These are phyloP conservation scores for Citrullus mucosospermus DNA, from an alignment of 306 rosid species.

Conservation along the genomic window DNA sequence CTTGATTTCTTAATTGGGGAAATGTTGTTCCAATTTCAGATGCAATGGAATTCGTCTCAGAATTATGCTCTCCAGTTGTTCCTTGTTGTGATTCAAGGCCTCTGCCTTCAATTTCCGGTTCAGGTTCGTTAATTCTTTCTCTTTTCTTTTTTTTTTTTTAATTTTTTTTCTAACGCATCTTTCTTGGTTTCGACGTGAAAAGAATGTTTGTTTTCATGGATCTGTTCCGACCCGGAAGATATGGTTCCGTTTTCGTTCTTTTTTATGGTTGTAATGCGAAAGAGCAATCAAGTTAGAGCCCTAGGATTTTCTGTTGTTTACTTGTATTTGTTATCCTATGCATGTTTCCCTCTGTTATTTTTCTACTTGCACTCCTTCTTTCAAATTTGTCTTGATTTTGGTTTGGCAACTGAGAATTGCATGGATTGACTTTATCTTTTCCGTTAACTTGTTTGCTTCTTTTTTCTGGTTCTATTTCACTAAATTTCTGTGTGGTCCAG, in stretches of 20 bases:
- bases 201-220: neutral
- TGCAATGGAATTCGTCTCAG: constrained; percentile 28
- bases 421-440: neutral
- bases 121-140: constrained; percentile 22
- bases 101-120: constrained; percentile 14
- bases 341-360: neutral
- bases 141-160: neutral
- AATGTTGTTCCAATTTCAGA: constrained; percentile 24
- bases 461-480: neutral
- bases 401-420: neutral
- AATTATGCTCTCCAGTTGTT: constrained; percentile 16
- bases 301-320: neutral
- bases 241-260: constrained; percentile 7
- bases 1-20: neutral
- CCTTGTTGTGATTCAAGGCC: constrained; percentile 24
- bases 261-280: neutral
- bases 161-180: neutral
- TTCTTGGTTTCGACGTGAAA: neutral
- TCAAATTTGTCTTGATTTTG: neutral
- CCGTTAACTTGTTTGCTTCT: neutral
- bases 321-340: neutral
- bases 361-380: neutral
- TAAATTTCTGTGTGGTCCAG: constrained; percentile 14
- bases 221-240: neutral
- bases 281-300: constrained; percentile 9